These are phyloP conservation scores for Cytidiella melzeri DNA, from an alignment of 768 basidiomycete species.

Conservation along the genomic window DNA sequence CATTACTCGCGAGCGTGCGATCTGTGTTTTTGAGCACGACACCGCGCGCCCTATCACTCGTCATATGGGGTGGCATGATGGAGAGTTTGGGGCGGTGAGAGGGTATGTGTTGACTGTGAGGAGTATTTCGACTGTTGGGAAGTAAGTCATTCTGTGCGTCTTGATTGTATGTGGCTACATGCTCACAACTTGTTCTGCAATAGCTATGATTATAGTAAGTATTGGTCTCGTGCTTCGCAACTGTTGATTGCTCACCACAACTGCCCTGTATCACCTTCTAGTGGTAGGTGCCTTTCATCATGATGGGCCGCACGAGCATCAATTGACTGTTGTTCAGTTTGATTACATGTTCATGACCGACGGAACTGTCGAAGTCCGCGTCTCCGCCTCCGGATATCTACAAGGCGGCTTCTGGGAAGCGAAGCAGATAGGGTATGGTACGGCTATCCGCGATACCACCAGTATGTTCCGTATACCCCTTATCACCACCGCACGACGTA, in stretches of 20 bases:
- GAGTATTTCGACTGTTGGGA: slow-evolving; percentile 55
- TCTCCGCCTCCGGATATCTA: slow-evolving; percentile 65
- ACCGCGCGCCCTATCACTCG: slow-evolving; percentile 50
- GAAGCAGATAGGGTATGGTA: slow-evolving; percentile 45
- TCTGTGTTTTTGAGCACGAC: slow-evolving; percentile 63
- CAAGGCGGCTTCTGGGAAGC: slow-evolving; percentile 57
- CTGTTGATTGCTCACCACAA: too few relatives aligned
- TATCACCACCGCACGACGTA: not conserved
- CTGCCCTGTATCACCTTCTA: not conserved
- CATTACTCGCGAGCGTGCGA: slow-evolving; percentile 42
- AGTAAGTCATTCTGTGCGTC: slow-evolving; percentile 35
- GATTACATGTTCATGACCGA: slow-evolving; percentile 64
- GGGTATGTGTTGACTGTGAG: slow-evolving; percentile 54
- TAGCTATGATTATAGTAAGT: slow-evolving; percentile 52
- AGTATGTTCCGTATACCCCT: slow-evolving; percentile 32
- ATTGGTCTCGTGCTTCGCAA: too few relatives aligned
- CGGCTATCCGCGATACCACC: slow-evolving; percentile 47
- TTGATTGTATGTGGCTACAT: not conserved
- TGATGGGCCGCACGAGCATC: not conserved
- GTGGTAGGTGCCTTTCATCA: not conserved
- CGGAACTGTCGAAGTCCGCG: slow-evolving; percentile 60
- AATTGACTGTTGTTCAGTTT: slow-evolving; percentile 29
- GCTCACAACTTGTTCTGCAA: not conserved
- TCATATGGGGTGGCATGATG: slow-evolving; percentile 46
- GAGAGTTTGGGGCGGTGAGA: slow-evolving; percentile 57